These are phyloP conservation scores for Skeletonema tropicum DNA, from an alignment of 108 stramenopile genomes.

Conservation along the genomic window DNA sequence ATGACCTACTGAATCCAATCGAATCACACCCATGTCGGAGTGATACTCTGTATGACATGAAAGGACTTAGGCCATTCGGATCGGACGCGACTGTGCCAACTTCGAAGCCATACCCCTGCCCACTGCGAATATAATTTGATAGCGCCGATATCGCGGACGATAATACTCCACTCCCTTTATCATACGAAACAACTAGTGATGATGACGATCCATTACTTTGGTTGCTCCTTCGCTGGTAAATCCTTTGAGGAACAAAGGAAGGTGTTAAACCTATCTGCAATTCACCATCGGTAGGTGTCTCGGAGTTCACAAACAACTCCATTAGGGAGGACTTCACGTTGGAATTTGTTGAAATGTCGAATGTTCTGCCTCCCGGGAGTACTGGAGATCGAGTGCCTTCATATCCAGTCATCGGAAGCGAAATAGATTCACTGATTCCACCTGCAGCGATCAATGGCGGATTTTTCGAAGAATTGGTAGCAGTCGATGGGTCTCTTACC, in stretches of 20 bases:
- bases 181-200: constrained; percentile 33
- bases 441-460: constrained; percentile 41
- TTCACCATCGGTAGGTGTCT: constrained; percentile 78
- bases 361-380: constrained; percentile 79
- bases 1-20: constrained; percentile 71
- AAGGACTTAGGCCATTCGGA: constrained; percentile 20
- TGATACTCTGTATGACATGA: constrained; percentile 41
- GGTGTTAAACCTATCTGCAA: constrained; percentile 71
- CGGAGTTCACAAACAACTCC: constrained; percentile 65
- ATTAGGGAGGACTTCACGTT: constrained; percentile 34
- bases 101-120: constrained; percentile 23
- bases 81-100: constrained; percentile 27
- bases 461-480: constrained; percentile 10
- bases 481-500: background rate
- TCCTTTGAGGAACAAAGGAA: constrained; percentile 45
- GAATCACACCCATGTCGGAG: constrained; percentile 45
- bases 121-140: constrained; percentile 49
- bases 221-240: background rate
- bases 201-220: constrained; percentile 17
- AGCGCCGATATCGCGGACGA: constrained; percentile 40
- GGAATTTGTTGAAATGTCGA: constrained; percentile 58
- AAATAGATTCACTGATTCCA: constrained; percentile 74
- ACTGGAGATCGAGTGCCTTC: constrained; percentile 37
- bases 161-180: constrained; percentile 38
- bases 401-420: constrained; percentile 61